These are phyloP conservation scores for Schoenoplectus tabernaemontani DNA, from an alignment of 202 grass and related monocot species.

Conservation along the genomic window DNA sequence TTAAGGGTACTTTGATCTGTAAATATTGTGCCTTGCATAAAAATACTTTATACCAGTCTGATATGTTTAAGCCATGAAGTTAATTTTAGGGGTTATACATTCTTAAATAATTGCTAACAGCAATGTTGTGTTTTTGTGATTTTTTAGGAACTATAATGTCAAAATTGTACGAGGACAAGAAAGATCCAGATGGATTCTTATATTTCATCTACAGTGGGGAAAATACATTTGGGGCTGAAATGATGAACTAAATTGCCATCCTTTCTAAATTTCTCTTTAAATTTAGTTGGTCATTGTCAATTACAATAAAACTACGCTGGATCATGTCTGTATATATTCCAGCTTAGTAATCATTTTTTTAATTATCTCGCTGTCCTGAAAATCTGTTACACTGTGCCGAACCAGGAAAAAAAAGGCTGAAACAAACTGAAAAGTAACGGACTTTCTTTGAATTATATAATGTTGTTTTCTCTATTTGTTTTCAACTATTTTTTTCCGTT, in stretches of 20 bases:
- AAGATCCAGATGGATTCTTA: slow-evolving; percentile 33
- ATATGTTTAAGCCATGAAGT: neutral
- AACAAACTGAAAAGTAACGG: neutral
- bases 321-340: slow-evolving; percentile 10
- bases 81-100: neutral
- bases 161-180: slow-evolving; percentile 35
- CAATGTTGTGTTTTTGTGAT: neutral
- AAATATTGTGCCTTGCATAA: neutral
- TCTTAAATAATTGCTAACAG: neutral
- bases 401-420: neutral
- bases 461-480: neutral
- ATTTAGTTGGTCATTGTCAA: slow-evolving; percentile 3
- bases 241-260: slow-evolving; percentile 12
- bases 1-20: neutral
- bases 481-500: neutral
- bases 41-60: neutral
- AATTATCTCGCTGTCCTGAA: neutral
- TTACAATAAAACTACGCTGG: slow-evolving; percentile 13
- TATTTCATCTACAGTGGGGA: slow-evolving; percentile 39
- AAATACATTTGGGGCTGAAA: slow-evolving; percentile 29
- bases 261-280: neutral
- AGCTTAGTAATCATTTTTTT: neutral
- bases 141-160: slow-evolving; percentile 21
- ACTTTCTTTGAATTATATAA: neutral
- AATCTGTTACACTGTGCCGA: neutral